Conservation (phyloP, 768 basidiomycete species). For the Boletus coccyginus region DNA sequence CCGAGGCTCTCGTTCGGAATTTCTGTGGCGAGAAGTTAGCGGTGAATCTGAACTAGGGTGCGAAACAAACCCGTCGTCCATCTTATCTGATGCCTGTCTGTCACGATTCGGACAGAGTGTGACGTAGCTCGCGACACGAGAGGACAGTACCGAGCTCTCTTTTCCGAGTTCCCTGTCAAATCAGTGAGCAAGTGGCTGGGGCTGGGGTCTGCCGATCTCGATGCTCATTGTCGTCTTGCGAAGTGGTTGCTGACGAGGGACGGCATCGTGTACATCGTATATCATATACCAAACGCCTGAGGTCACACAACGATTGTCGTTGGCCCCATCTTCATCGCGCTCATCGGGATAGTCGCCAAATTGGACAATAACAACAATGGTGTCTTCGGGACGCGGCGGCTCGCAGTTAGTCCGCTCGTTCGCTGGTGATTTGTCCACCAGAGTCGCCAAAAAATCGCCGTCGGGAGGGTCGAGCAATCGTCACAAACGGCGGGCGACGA, state of each 20-base stretch:
- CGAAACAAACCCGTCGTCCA: constrained; percentile 6
- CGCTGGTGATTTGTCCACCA: not conserved
- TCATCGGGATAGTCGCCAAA: not conserved
- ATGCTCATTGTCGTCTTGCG: constrained; percentile 1
- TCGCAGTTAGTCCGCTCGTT: not conserved
- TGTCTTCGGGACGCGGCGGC: not conserved
- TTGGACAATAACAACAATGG: not conserved
- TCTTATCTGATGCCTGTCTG: not conserved
- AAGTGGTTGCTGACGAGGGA: too few species aligned
- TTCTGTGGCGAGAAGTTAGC: not conserved
- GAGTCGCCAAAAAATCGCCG: not conserved
- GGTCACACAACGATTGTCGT: not conserved
- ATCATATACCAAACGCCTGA: not conserved
- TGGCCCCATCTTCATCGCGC: not conserved
- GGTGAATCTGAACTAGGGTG: too few species aligned
- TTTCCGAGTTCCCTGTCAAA: not conserved
- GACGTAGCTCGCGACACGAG: constrained; percentile 5
- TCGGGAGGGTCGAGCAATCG: not conserved
- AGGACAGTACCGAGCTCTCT: not conserved
- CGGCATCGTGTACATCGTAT: not conserved
- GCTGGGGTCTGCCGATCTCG: not conserved
- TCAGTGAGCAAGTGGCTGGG: not conserved
- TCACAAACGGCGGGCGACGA: not conserved
- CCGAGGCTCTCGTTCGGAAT: constrained; percentile 5
- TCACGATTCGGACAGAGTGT: not conserved